Percentiles rank a stretch among this genome's conserved stretches.
phyloP scores from a whole-genome alignment of 495 filamentous ascomycete genomes.

The Penicillium soppii region DNA sequence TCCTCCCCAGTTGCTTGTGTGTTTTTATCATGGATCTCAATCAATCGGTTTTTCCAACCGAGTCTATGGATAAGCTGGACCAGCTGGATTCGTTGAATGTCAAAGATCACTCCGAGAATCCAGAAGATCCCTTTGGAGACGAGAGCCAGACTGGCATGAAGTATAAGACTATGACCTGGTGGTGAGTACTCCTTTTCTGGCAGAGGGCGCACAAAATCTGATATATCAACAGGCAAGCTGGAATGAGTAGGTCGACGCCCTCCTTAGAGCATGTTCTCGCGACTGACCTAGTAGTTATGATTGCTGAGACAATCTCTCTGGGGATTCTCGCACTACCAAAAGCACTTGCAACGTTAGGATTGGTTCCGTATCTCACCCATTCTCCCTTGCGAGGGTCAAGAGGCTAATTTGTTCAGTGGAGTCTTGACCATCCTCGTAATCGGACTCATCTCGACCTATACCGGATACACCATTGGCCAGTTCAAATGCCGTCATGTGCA shows the following conservation, averaged over 20 bases:
- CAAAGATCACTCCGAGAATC: not conserved
- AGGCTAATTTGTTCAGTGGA: constrained; percentile 46
- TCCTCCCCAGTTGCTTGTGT: too few species aligned
- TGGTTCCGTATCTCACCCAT: constrained; percentile 43
- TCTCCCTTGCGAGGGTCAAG: constrained; percentile 7
- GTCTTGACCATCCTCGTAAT: constrained; percentile 57
- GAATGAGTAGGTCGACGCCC: constrained; percentile 26
- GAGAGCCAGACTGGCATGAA: constrained; percentile 27
- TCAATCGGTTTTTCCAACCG: too few species aligned
- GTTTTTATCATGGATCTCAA: too few species aligned
- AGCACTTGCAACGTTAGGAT: constrained; percentile 56
- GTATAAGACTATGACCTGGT: constrained; percentile 40
- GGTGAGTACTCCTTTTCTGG: constrained; percentile 20
- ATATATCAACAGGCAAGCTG: constrained; percentile 27
- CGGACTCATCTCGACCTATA: constrained; percentile 68
- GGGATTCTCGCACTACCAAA: constrained; percentile 59
- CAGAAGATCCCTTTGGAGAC: constrained; percentile 32
- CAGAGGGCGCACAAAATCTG: not conserved
- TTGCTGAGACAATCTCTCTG: constrained; percentile 65
- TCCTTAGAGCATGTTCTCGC: not conserved
- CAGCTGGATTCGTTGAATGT: not conserved
- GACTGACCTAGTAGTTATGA: constrained; percentile 43
- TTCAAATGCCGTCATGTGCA: constrained; percentile 64
- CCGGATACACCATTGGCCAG: constrained; percentile 66
- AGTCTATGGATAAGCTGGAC: not conserved